Evolutionary conservation across 371 early-diverging fungal genomes (phyloP).

Genomic region (Syncephalis fuscata): DNA sequence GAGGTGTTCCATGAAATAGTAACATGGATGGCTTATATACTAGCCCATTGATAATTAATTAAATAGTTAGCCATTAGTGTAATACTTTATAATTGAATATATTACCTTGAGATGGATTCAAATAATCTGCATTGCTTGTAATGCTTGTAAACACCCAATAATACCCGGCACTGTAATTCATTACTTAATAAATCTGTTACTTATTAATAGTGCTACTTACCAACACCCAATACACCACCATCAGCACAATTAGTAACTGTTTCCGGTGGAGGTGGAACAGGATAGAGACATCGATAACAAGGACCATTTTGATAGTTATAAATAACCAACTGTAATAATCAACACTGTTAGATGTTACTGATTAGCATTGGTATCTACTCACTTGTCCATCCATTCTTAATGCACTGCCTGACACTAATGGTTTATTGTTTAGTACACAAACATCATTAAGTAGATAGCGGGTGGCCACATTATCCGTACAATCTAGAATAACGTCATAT

Average conservation of each 20-base stretch:
- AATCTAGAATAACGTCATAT: constrained; percentile 93
- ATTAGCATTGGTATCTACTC: not conserved
- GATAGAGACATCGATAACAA: constrained; percentile 97
- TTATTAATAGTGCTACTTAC: constrained; percentile 11
- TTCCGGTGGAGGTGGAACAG: constrained; percentile 74
- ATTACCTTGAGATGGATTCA: constrained; percentile 9
- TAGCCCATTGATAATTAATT: not conserved
- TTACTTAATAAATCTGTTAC: not conserved
- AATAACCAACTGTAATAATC: constrained; percentile 41
- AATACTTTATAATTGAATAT: not conserved
- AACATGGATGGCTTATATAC: constrained; percentile 40
- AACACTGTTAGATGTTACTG: not conserved
- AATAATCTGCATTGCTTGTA: constrained; percentile 85
- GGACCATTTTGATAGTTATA: constrained; percentile 77
- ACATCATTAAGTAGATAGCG: constrained; percentile 94
- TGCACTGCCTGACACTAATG: constrained; percentile 90
- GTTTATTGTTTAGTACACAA: constrained; percentile 66
- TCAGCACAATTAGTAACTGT: constrained; percentile 84
- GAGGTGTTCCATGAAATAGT: constrained; percentile 51
- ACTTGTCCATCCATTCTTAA: constrained; percentile 89
- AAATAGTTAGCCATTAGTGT: not conserved
- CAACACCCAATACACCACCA: constrained; percentile 96
- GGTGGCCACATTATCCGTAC: constrained; percentile 93
- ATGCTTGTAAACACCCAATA: constrained; percentile 90
- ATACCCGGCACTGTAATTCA: constrained; percentile 64